A percentile compares a stretch with the other conserved stretches of the same genome.
Evolutionary conservation across 2,329 filamentous ascomycete species (phyloP).

Genomic region (Venturia nashicola): DNA sequence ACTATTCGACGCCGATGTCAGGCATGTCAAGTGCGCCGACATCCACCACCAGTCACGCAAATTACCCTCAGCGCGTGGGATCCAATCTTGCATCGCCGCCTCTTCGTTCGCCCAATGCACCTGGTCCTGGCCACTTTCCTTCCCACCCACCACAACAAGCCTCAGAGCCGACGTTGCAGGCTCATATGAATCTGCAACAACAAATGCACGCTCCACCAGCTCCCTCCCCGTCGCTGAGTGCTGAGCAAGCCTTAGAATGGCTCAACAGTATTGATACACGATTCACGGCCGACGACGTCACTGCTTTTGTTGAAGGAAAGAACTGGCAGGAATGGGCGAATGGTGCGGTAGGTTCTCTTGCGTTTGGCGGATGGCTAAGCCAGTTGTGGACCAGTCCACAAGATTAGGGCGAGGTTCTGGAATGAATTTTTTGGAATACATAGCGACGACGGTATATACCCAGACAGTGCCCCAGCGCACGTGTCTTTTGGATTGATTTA

Average conservation of each 20-base stretch:
- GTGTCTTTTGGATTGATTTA: background rate
- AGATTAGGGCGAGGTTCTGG: background rate
- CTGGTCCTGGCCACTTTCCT: background rate
- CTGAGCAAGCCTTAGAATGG: slow-evolving; percentile 19
- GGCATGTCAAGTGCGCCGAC: background rate
- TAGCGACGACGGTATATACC: background rate
- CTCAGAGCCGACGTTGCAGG: background rate
- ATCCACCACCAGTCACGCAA: background rate
- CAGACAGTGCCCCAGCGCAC: background rate
- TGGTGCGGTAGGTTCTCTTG: slow-evolving; percentile 5
- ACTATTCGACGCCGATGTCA: background rate
- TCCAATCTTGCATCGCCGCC: background rate
- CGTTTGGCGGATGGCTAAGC: slow-evolving; percentile 10
- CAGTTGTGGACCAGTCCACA: slow-evolving; percentile 8
- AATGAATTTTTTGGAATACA: background rate
- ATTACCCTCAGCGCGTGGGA: background rate
- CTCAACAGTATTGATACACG: slow-evolving; percentile 22
- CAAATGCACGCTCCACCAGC: background rate
- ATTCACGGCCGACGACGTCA: slow-evolving; percentile 27
- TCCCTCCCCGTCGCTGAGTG: background rate
- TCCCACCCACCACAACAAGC: background rate
- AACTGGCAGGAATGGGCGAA: slow-evolving; percentile 20
- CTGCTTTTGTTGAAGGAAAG: slow-evolving; percentile 27
- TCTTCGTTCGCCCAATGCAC: background rate
- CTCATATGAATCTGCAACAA: background rate